A percentile compares a stretch with the other conserved stretches of the same genome.
These are phyloP conservation scores for Ascochyta viciae-villosae DNA, from an alignment of 2,329 filamentous ascomycete species.

Conservation along the genomic window DNA sequence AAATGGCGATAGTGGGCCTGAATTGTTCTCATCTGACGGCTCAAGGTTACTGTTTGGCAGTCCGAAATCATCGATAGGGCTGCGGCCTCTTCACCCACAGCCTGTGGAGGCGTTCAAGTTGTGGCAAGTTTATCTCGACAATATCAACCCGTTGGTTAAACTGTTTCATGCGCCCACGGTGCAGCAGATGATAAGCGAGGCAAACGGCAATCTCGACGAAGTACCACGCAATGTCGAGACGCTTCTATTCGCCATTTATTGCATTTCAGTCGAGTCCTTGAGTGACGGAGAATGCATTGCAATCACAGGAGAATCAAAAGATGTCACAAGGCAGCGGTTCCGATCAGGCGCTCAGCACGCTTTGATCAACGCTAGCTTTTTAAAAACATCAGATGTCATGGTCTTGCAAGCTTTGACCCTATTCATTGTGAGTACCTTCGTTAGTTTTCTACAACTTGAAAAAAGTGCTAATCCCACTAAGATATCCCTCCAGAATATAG, in stretches of 20 bases:
- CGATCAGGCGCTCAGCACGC: conserved; percentile 68
- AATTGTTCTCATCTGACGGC: conserved; percentile 15
- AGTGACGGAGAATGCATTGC: conserved; percentile 61
- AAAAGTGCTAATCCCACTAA: conserved; percentile 30
- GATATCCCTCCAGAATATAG: conserved; percentile 54
- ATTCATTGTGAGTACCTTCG: conserved; percentile 63
- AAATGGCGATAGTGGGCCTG: neutral
- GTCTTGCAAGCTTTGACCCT: conserved; percentile 72
- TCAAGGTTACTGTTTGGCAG: conserved; percentile 31
- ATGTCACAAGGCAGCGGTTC: conserved; percentile 60
- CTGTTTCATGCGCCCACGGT: conserved; percentile 74
- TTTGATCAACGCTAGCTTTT: conserved; percentile 70
- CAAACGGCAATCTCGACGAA: conserved; percentile 62
- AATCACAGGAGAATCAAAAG: conserved; percentile 63
- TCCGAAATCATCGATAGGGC: conserved; percentile 13
- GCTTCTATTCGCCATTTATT: conserved; percentile 44
- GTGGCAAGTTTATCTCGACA: conserved; percentile 77
- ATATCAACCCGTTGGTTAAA: conserved; percentile 77
- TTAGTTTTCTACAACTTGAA: neutral
- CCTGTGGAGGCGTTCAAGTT: conserved; percentile 71
- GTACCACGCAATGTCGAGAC: conserved; percentile 67
- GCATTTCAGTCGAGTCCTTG: conserved; percentile 55
- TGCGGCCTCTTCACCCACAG: conserved; percentile 63
- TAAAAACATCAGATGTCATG: conserved; percentile 69
- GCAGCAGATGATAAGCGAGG: conserved; percentile 70